Conservation (phyloP, 306 rosid genomes). For the Lotus japonicus region DNA sequence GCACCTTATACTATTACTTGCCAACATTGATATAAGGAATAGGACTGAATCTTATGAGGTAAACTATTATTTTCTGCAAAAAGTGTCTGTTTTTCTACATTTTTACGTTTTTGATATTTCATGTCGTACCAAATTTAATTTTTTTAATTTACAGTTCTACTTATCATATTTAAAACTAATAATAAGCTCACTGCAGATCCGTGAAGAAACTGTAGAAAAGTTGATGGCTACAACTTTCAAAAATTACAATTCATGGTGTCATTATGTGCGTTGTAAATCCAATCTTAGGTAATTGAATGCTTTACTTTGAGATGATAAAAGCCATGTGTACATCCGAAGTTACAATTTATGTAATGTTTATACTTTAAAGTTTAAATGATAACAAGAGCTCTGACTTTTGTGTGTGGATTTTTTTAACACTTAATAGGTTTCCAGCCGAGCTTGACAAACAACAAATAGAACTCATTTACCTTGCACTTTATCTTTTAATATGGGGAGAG, state of each 20-base stretch:
- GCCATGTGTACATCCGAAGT: conserved; percentile 3
- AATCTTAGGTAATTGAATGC: conserved; percentile 46
- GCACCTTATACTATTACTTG: conserved; percentile 85
- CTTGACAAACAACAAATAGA: conserved; percentile 48
- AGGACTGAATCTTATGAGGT: conserved; percentile 42
- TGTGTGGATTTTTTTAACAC: conserved; percentile 5
- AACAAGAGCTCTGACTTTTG: conserved; percentile 23
- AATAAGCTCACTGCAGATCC: conserved; percentile 54
- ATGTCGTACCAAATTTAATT: neutral
- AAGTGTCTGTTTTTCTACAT: conserved; percentile 3
- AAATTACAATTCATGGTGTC: conserved; percentile 90
- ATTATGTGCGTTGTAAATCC: conserved; percentile 59
- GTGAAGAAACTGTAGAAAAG: conserved; percentile 38
- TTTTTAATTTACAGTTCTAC: neutral
- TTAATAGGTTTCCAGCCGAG: conserved; percentile 42
- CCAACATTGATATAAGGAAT: conserved; percentile 62
- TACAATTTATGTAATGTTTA: conserved; percentile 11
- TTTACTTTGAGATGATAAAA: conserved; percentile 15
- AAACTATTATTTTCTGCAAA: conserved; percentile 14
- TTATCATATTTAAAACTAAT: conserved; percentile 25
- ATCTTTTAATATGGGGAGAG: conserved; percentile 99
- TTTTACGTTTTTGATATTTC: neutral
- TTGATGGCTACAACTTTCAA: conserved; percentile 55
- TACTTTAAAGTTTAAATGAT: conserved; percentile 1
- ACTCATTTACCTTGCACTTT: conserved; percentile 77